These are phyloP conservation scores for Amanita phalloides DNA, from an alignment of 768 basidiomycete species.

Conservation along the genomic window DNA sequence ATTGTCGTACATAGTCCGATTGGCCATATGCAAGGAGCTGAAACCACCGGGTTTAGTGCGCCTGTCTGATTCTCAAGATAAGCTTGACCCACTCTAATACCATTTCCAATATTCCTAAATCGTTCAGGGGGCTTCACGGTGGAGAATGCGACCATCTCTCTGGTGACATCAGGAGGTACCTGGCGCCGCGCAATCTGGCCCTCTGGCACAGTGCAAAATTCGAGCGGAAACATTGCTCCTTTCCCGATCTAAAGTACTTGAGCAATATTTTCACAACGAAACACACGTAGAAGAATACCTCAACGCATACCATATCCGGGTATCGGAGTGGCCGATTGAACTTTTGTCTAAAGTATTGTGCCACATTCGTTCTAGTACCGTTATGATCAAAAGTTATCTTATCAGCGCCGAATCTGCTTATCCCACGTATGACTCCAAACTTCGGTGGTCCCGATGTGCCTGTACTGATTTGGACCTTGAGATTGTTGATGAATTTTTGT, in stretches of 20 bases:
- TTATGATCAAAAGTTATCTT: conserved; percentile 39
- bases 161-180: conserved; percentile 56
- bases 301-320: conserved; percentile 41
- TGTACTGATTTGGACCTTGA: conserved; percentile 18
- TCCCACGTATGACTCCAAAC: conserved; percentile 42
- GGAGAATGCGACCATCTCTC: conserved; percentile 52
- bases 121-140: conserved; percentile 53
- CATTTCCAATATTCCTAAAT: conserved; percentile 41
- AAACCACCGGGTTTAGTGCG: background rate
- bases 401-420: conserved; percentile 40
- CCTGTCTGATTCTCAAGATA: background rate
- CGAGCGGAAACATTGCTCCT: conserved; percentile 57
- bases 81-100: conserved; percentile 31
- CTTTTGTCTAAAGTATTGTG: conserved; percentile 10
- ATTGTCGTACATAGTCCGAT: conserved; percentile 60
- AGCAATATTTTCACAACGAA: background rate
- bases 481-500: conserved; percentile 23
- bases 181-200: conserved; percentile 71
- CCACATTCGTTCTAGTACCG: conserved; percentile 20
- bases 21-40: conserved; percentile 56
- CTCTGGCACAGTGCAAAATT: conserved; percentile 46
- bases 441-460: conserved; percentile 6
- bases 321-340: conserved; percentile 24
- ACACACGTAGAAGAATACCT: conserved; percentile 23
- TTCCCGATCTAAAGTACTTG: conserved; percentile 35